Conservation (phyloP, 2,329 filamentous ascomycete genomes). For the Cladorrhinum sp. region DNA sequence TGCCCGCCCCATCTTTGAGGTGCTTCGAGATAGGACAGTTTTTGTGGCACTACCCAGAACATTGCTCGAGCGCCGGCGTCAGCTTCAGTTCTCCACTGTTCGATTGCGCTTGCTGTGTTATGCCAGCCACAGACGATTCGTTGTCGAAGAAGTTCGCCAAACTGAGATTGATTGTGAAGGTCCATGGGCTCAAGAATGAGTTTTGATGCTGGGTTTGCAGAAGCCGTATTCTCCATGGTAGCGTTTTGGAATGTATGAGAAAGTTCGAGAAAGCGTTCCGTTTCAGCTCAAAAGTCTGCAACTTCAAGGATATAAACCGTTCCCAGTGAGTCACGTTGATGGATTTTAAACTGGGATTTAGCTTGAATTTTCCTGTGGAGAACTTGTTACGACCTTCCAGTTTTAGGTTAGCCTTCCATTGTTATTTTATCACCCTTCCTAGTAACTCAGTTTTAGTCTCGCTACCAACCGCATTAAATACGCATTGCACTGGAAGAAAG, state of each 20-base stretch:
- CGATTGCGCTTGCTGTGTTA: not conserved
- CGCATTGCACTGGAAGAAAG: too few species aligned
- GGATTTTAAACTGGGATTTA: not conserved
- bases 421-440: too few species aligned
- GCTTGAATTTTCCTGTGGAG: not conserved
- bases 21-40: not conserved
- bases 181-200: slow-evolving; percentile 2
- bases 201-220: not conserved
- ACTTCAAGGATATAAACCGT: not conserved
- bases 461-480: too few species aligned
- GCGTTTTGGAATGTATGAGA: too few species aligned
- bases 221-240: too few species aligned
- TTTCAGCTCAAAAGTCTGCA: too few species aligned
- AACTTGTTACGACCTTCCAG: not conserved
- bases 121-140: slow-evolving; percentile 14
- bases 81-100: slow-evolving; percentile 5
- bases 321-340: not conserved
- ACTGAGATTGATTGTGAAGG: slow-evolving; percentile 8
- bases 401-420: not conserved
- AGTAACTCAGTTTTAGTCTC: too few species aligned
- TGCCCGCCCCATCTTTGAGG: not conserved
- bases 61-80: slow-evolving; percentile 8
- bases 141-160: slow-evolving; percentile 14
- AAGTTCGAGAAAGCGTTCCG: too few species aligned
- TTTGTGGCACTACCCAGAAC: slow-evolving; percentile 8